phyloP scores from a whole-genome alignment of 2,329 filamentous ascomycete species.

The Passalora sequoiae region DNA sequence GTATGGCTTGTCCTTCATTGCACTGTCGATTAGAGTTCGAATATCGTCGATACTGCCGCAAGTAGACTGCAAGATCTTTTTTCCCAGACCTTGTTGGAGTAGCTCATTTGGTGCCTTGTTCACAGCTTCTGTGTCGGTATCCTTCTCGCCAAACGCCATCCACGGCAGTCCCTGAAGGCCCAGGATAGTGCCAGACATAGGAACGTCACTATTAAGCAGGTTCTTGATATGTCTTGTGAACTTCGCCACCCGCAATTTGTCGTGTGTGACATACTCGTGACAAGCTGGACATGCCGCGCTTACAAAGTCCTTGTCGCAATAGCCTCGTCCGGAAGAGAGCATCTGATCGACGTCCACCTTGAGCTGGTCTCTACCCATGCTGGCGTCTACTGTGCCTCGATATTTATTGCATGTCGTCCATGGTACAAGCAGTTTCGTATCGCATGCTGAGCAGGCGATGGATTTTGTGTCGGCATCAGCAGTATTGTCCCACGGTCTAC shows the following conservation, averaged over 20 bases:
- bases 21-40: constrained; percentile 46
- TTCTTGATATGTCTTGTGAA: constrained; percentile 54
- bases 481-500: constrained; percentile 55
- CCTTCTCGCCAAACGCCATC: constrained; percentile 23
- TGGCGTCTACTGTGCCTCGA: not conserved
- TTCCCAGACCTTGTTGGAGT: constrained; percentile 46
- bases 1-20: constrained; percentile 37
- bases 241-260: constrained; percentile 56
- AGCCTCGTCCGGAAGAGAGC: constrained; percentile 49
- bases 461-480: constrained; percentile 47
- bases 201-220: constrained; percentile 45
- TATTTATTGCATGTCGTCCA: constrained; percentile 55
- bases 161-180: constrained; percentile 51
- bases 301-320: constrained; percentile 54
- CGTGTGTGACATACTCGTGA: constrained; percentile 47
- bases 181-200: constrained; percentile 66
- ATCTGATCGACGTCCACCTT: constrained; percentile 34
- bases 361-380: constrained; percentile 7
- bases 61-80: constrained; percentile 31
- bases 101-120: constrained; percentile 29
- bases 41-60: constrained; percentile 33
- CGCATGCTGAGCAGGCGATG: constrained; percentile 55
- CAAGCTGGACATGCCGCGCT: constrained; percentile 49
- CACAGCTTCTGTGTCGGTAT: constrained; percentile 13
- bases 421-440: constrained; percentile 39